Conservation (phyloP, 2,329 filamentous ascomycete species). For the Nothophoma quercina region DNA sequence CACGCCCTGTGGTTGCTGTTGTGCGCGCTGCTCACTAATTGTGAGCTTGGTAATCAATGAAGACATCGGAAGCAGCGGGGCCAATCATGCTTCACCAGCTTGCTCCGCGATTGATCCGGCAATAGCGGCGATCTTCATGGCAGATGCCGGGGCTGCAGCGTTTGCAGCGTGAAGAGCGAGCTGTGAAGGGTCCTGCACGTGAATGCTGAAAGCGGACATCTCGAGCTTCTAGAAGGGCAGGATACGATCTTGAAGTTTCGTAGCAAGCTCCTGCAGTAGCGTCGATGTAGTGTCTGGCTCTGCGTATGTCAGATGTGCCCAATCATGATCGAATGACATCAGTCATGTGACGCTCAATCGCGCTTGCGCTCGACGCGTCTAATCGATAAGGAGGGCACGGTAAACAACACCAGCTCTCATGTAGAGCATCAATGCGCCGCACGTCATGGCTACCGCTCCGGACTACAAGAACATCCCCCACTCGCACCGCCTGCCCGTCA, state of each 20-base stretch:
- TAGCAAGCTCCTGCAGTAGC: background rate
- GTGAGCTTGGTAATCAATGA: conserved; percentile 13
- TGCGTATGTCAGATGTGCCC: background rate
- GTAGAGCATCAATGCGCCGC: conserved; percentile 40
- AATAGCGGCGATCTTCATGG: conserved; percentile 7
- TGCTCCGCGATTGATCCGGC: conserved; percentile 5
- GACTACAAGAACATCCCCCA: conserved; percentile 76
- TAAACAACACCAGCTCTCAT: conserved; percentile 36
- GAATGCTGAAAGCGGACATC: conserved; percentile 4
- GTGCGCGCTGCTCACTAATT: conserved; percentile 13
- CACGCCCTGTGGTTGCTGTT: background rate
- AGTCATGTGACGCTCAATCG: conserved; percentile 10
- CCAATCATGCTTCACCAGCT: conserved; percentile 12
- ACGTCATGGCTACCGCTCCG: conserved; percentile 66
- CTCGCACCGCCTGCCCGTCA: conserved; percentile 70
- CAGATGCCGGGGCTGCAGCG: conserved; percentile 8
- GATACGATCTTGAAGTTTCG: background rate
- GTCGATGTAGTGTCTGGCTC: background rate
- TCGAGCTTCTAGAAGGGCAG: background rate
- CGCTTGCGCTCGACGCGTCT: conserved; percentile 17
- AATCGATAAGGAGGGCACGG: conserved; percentile 32
- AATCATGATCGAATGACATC: too few relatives aligned
- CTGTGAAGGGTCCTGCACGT: conserved; percentile 6
- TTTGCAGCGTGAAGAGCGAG: conserved; percentile 9
- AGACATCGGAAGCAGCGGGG: background rate